Percentiles rank a stretch among this genome's conserved stretches.
Evolutionary conservation across 2,329 filamentous ascomycete species (phyloP).

Genomic region (Aspergillus sp.): DNA sequence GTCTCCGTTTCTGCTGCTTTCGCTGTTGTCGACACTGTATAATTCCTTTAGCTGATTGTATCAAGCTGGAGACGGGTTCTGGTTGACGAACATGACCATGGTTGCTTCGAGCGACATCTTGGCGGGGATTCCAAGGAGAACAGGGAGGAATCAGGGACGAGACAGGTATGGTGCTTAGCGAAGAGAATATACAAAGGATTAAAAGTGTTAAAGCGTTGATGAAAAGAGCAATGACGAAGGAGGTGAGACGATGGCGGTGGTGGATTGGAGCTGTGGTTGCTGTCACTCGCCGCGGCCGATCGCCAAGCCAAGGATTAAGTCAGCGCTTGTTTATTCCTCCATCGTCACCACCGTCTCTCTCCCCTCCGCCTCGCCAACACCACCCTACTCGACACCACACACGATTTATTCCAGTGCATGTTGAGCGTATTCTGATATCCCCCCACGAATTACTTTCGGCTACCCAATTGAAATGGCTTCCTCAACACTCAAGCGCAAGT

Average conservation of each 20-base stretch:
- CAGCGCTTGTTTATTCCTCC: conserved; percentile 39
- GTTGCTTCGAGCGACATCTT: conserved; percentile 98
- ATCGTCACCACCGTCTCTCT: conserved; percentile 4
- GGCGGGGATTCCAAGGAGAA: conserved; percentile 33
- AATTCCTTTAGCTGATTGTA: conserved; percentile 13
- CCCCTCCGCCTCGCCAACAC: conserved; percentile 11
- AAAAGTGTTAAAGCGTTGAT: conserved; percentile 2
- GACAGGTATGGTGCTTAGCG: not conserved
- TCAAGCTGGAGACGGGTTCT: conserved; percentile 7
- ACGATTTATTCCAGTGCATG: not conserved
- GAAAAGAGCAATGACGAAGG: conserved; percentile 1
- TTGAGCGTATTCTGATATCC: not conserved
- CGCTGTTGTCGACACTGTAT: conserved; percentile 86
- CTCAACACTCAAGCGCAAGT: conserved; percentile 34
- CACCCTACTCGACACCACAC: conserved; percentile 2
- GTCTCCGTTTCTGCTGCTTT: conserved; percentile 96
- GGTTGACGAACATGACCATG: conserved; percentile 68
- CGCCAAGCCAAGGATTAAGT: conserved; percentile 15
- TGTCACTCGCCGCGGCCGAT: conserved; percentile 11
- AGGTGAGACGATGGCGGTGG: conserved; percentile 1
- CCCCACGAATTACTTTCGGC: not conserved
- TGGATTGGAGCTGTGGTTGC: conserved; percentile 1
- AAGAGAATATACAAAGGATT: not conserved
- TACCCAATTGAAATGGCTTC: conserved; percentile 29
- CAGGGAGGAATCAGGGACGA: conserved; percentile 1